phyloP scores from a whole-genome alignment of 495 filamentous ascomycete species.

The Penicillium samsonianum region DNA sequence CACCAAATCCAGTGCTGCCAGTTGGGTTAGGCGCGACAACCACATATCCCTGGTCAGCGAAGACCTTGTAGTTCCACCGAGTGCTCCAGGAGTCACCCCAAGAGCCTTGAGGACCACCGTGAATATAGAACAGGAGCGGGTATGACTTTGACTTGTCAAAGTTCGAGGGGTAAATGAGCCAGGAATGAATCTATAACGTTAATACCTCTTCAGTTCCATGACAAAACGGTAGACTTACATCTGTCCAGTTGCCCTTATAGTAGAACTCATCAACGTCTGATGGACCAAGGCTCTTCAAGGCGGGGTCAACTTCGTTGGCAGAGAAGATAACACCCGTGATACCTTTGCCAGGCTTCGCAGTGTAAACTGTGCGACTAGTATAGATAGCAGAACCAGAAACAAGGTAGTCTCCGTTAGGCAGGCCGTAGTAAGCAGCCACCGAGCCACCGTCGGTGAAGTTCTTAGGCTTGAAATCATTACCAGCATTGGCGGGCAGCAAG shows the following conservation, averaged over 20 bases:
- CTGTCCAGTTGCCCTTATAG: constrained; percentile 38
- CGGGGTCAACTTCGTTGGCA: constrained; percentile 40
- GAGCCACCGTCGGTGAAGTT: constrained; percentile 35
- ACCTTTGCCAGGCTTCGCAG: constrained; percentile 29
- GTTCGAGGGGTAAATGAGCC: constrained; percentile 46
- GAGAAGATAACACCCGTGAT: constrained; percentile 30
- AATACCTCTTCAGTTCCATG: not conserved
- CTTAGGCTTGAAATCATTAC: constrained; percentile 32
- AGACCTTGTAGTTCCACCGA: constrained; percentile 54
- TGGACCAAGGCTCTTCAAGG: constrained; percentile 30
- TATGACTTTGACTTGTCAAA: constrained; percentile 51
- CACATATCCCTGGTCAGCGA: constrained; percentile 59
- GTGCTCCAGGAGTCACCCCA: constrained; percentile 53
- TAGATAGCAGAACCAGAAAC: constrained; percentile 38
- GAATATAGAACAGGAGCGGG: constrained; percentile 52
- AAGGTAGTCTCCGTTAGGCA: constrained; percentile 36
- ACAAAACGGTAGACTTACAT: constrained; percentile 22
- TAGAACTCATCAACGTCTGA: constrained; percentile 42
- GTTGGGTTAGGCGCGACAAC: constrained; percentile 57
- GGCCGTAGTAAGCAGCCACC: constrained; percentile 30
- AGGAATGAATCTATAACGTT: constrained; percentile 47
- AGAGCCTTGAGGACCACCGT: constrained; percentile 55
- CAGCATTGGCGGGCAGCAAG: constrained; percentile 31
- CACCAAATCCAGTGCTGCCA: constrained; percentile 52
- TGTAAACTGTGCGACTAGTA: constrained; percentile 40